Conservation (phyloP, 2,329 filamentous ascomycete species). For the Xylariaceae sp. region DNA sequence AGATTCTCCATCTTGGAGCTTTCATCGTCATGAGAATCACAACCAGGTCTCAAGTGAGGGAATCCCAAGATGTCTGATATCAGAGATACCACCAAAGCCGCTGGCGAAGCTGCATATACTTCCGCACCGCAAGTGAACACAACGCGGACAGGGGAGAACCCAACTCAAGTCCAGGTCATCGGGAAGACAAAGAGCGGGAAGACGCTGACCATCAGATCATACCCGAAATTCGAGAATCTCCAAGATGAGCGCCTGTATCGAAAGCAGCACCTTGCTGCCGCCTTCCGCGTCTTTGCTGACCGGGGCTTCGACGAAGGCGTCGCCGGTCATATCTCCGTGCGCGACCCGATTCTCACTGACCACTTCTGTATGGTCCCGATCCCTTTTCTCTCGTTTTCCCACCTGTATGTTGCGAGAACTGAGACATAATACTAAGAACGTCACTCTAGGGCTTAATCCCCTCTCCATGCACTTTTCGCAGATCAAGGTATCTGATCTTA, state of each 20-base stretch:
- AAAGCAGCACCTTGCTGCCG: constrained; percentile 52
- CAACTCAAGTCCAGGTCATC: constrained; percentile 26
- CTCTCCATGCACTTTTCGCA: constrained; percentile 55
- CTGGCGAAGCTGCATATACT: constrained; percentile 9
- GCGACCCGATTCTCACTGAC: constrained; percentile 54
- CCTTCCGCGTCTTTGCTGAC: constrained; percentile 58
- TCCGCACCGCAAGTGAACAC: constrained; percentile 11
- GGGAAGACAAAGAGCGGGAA: constrained; percentile 30
- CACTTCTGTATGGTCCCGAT: constrained; percentile 49
- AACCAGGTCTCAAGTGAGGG: neutral
- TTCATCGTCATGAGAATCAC: neutral
- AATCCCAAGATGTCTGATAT: constrained; percentile 14
- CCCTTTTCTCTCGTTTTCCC: neutral
- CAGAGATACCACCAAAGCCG: neutral
- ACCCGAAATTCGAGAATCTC: constrained; percentile 42
- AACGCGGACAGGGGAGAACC: constrained; percentile 16
- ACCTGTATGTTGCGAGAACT: neutral
- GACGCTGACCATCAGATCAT: constrained; percentile 27
- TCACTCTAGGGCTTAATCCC: constrained; percentile 26
- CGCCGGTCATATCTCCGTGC: constrained; percentile 56
- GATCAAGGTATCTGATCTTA: constrained; percentile 55
- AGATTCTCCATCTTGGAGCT: neutral
- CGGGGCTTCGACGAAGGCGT: constrained; percentile 60
- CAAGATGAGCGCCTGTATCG: constrained; percentile 54
- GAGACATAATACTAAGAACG: neutral